Evolutionary conservation across 768 basidiomycete genomes (phyloP), one percentile per base, ranked within the genome.

Genomic region (Pleurotus platypus): DNA sequence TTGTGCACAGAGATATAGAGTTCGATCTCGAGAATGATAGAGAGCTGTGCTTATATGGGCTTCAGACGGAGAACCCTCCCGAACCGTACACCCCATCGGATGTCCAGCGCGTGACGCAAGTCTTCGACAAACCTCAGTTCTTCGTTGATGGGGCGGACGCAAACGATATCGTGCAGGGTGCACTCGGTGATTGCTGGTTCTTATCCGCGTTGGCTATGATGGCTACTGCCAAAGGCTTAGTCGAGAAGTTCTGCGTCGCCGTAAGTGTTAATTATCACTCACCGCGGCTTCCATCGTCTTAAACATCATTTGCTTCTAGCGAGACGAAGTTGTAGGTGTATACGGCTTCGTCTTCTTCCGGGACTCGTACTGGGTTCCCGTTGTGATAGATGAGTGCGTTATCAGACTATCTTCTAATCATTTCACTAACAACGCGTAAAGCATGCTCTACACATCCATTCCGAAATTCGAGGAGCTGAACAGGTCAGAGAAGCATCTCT

Each of bases 301-400:
- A 40, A 35, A 9, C 57, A 5, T 60, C 13, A 40, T 16, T 35
- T 49, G 8, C 46, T 58, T 7, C 2, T 57, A 82, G 78, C 70
- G 77, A 11, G 78, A 82, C 58, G 78, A 81, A 62, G 57, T 75
- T 60, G 76, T 82, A 26, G 82, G 82, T 2, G 74, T 85, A 4
- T 85, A 84, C 59, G 83, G 82, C 1, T 85, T 81, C 64, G 74
- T 84, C 48, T 83, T 85, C 66, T 81, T 77, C 65, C 69, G 80
- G 2, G 82, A 83, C 63, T 68, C 69, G 42, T 68, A 70, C 24
- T 84, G 82, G 82, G 77, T 78, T 11, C 70, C 75, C 11, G 73
- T 84, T 6, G 75, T 85, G 58, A 75, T 84, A 54, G 83, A 85
- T 61, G 83, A 85, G 81, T 83, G 57, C 40, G 79, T 66, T 18